Percentiles rank a stretch among this genome's conserved stretches.
Conservation (phyloP, 768 basidiomycete genomes). For the Chalciporus piperatus region DNA sequence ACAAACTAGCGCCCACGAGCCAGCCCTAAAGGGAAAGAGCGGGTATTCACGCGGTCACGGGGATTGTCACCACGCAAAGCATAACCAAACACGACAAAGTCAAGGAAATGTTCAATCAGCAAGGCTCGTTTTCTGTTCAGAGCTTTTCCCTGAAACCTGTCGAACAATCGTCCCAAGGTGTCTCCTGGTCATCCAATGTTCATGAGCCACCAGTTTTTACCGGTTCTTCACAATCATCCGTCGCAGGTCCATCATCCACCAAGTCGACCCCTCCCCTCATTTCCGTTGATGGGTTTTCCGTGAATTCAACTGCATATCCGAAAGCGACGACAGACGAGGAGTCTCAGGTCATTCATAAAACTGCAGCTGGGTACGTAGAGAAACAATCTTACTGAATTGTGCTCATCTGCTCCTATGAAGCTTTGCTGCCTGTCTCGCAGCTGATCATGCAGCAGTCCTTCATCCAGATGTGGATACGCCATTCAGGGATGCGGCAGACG, state of each 20-base stretch:
- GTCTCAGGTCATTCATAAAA: slow-evolving; percentile 42
- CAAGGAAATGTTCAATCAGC: slow-evolving; percentile 33
- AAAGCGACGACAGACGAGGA: slow-evolving; percentile 52
- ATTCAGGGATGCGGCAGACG: slow-evolving; percentile 61
- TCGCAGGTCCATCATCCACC: slow-evolving; percentile 29
- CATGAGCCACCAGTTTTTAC: slow-evolving; percentile 4
- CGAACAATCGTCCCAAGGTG: slow-evolving; percentile 3
- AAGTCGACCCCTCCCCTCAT: slow-evolving; percentile 2
- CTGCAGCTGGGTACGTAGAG: slow-evolving; percentile 48
- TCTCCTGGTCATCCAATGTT: slow-evolving; percentile 2
- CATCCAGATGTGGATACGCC: slow-evolving; percentile 70
- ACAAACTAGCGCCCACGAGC: slow-evolving; percentile 1
- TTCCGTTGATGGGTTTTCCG: slow-evolving; percentile 27
- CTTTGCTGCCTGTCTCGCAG: slow-evolving; percentile 51
- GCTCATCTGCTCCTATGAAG: slow-evolving; percentile 36
- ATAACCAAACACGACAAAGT: slow-evolving; percentile 37
- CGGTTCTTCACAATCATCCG: slow-evolving; percentile 4
- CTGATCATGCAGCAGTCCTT: slow-evolving; percentile 59
- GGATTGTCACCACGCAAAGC: slow-evolving; percentile 35
- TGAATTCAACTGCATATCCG: slow-evolving; percentile 14
- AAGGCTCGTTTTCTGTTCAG: slow-evolving; percentile 28
- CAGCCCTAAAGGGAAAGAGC: slow-evolving; percentile 31
- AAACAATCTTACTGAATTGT: background rate
- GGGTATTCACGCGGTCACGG: slow-evolving; percentile 38
- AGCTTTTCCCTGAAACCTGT: slow-evolving; percentile 22